Evolutionary conservation across 2,329 filamentous ascomycete genomes (phyloP), one percentile per base, ranked within the genome.

Genomic region (Ceratocystis cacaofunesta): DNA sequence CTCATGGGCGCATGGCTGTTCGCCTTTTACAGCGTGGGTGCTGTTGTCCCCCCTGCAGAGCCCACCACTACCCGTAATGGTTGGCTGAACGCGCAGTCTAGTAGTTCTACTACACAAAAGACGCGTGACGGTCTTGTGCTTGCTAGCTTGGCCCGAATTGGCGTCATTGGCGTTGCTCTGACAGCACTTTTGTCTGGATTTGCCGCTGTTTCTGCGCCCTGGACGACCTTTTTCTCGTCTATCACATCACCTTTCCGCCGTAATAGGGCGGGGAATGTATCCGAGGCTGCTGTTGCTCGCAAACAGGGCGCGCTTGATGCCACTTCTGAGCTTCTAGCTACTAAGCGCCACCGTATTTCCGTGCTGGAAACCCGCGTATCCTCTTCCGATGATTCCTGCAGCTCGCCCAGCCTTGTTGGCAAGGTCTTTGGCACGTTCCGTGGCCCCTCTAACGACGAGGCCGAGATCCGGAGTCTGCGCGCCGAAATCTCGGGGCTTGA

Each of bases 101-200:
- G 63, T 32, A 44, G 48, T 2, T 65, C 66, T 15, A 69, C 68
- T 4, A 66, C 69, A 0, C 62, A 67, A 43, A 69, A 71, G 66
- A 68, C 68, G 12, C 69, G 69, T n/a, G 71, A 71, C 65, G 72
- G 70, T 22, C 70, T 76, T 15, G 78, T 78, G 17, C 75, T 80
- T 55, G 83, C 80, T 7, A 86, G 83, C 69, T 75, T 87, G 44
- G 83, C 86, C 72, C 76, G 90, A 57, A 85, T 95, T 30, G 90
- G 90, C 12, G 86, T 95, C 50, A 90, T 95, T 68, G 90, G 90
- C 2, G 90, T 94, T 65, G 86, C 87, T 61, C 76, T 94, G 64
- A 95, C 95, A 89, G 90, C 90, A 17, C 80, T 92, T 15, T 78
- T 95, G n/a, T 90, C 90, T 5, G 90, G 90, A 0, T 95, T 95